phyloP scores from a whole-genome alignment of 2,329 filamentous ascomycete genomes.

The Colletotrichum plurivorum region DNA sequence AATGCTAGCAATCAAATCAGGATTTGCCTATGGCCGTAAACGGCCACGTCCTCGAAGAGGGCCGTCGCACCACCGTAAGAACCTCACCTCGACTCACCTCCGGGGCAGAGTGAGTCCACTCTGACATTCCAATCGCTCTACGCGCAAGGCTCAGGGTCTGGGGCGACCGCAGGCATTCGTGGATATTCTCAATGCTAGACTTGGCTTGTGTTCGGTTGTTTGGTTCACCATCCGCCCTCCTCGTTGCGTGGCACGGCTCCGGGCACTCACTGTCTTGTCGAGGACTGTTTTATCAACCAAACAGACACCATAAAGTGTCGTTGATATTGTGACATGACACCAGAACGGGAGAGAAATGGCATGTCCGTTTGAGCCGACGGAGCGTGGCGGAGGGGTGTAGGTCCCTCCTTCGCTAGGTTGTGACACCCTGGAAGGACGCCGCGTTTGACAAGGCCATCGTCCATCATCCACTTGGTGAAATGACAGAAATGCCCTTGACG shows the following conservation, averaged over 20 bases:
- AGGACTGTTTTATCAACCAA: neutral
- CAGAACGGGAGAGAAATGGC: neutral
- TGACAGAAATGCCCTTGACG: neutral
- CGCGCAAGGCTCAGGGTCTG: neutral
- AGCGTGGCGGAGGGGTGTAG: neutral
- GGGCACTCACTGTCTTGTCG: too few species aligned
- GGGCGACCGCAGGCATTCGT: constrained; percentile 11
- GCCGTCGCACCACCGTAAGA: neutral
- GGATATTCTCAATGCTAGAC: constrained; percentile 14
- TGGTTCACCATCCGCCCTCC: neutral
- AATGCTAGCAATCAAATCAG: constrained; percentile 36
- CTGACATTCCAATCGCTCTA: constrained; percentile 15
- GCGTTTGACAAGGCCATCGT: constrained; percentile 7
- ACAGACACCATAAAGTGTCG: neutral
- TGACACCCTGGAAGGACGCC: constrained; percentile 2
- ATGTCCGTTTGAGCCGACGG: neutral
- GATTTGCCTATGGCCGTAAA: constrained; percentile 5
- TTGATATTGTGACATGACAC: neutral
- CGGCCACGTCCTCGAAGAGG: neutral
- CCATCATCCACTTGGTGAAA: too few species aligned
- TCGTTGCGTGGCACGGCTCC: neutral
- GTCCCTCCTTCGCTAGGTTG: neutral
- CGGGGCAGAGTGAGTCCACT: constrained; percentile 32
- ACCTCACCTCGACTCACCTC: constrained; percentile 26
- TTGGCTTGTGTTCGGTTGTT: neutral